These are phyloP conservation scores for Friedmanniomyces endolithicus DNA, from an alignment of 495 filamentous ascomycete genomes.

Conservation along the genomic window DNA sequence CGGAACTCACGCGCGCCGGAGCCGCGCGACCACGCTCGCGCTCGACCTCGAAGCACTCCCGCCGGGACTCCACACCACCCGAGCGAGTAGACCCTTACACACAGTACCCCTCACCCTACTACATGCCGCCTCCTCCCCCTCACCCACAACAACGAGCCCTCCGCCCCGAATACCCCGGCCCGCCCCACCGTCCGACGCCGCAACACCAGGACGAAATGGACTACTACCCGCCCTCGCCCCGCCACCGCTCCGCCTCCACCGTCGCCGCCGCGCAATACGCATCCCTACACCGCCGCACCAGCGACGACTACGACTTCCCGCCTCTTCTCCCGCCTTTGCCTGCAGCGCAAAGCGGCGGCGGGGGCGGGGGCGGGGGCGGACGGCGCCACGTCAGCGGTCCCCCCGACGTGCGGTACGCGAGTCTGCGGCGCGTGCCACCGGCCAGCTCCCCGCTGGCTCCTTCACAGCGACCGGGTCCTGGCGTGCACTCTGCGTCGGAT, in stretches of 20 bases:
- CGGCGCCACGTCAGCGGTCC: constrained; percentile 16
- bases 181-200: constrained; percentile 19
- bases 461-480: neutral
- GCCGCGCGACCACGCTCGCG: constrained; percentile 21
- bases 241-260: constrained; percentile 19
- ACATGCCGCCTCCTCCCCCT: constrained; percentile 5
- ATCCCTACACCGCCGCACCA: constrained; percentile 9
- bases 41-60: constrained; percentile 24
- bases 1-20: constrained; percentile 11
- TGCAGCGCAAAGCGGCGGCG: constrained; percentile 15
- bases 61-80: constrained; percentile 13
- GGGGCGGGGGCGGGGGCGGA: too few species aligned
- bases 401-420: constrained; percentile 19
- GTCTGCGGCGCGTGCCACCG: constrained; percentile 13
- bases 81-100: constrained; percentile 18
- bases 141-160: neutral
- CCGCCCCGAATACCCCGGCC: constrained; percentile 26
- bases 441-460: constrained; percentile 5
- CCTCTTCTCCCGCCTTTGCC: constrained; percentile 15
- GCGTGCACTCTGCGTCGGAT: constrained; percentile 21
- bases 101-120: constrained; percentile 20
- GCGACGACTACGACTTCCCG: constrained; percentile 19
- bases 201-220: constrained; percentile 21
- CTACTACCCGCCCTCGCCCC: constrained; percentile 9
- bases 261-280: constrained; percentile 17